These are phyloP conservation scores for Talaromyces sp. DNA, from an alignment of 2,329 filamentous ascomycete genomes.

Conservation along the genomic window DNA sequence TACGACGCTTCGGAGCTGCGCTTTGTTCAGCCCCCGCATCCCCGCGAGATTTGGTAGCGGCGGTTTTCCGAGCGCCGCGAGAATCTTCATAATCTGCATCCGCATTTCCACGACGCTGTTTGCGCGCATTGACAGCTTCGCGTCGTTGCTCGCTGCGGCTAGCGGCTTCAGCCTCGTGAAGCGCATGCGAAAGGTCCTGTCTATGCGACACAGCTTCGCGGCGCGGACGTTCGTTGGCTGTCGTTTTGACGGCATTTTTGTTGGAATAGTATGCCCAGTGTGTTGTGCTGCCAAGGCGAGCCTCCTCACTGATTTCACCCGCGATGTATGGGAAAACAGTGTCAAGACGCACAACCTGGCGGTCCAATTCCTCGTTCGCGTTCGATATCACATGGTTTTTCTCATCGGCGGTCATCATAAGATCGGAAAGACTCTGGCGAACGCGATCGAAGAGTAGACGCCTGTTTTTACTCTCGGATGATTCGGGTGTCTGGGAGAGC, in stretches of 20 bases:
- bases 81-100: conserved; percentile 80
- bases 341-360: conserved; percentile 81
- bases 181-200: conserved; percentile 63
- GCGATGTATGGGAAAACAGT: conserved; percentile 85
- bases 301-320: conserved; percentile 88
- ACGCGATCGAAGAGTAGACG: conserved; percentile 78
- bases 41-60: conserved; percentile 54
- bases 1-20: conserved; percentile 68
- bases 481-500: conserved; percentile 33
- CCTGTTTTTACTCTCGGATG: conserved; percentile 41
- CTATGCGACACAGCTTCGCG: conserved; percentile 78
- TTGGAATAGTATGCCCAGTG: conserved; percentile 92
- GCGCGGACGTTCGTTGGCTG: conserved; percentile 70
- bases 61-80: conserved; percentile 58
- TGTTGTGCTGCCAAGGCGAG: conserved; percentile 83
- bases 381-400: conserved; percentile 97
- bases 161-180: conserved; percentile 80
- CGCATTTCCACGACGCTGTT: conserved; percentile 69
- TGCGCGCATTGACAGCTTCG: conserved; percentile 77
- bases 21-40: conserved; percentile 27
- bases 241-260: conserved; percentile 63
- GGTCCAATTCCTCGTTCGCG: conserved; percentile 84
- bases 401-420: conserved; percentile 90
- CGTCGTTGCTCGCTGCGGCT: conserved; percentile 82
- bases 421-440: conserved; percentile 75